Percentiles rank a stretch among this genome's conserved stretches.
These are phyloP conservation scores for Hortiboletus flavorubellus DNA, from an alignment of 768 basidiomycete species.

Conservation along the genomic window DNA sequence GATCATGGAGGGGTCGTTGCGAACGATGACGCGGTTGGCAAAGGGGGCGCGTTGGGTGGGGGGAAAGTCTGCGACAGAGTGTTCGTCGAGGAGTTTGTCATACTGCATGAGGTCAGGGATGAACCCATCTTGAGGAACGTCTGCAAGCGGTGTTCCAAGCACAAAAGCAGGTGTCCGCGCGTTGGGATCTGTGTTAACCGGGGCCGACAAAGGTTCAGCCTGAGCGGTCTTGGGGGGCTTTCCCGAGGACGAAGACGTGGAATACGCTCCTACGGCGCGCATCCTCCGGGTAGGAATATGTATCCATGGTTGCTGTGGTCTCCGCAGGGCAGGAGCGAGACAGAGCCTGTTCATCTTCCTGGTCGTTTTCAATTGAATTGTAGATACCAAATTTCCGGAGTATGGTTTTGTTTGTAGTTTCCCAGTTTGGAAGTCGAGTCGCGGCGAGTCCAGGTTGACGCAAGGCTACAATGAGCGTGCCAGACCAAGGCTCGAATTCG, in stretches of 20 bases:
- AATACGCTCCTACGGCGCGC: constrained; percentile 11
- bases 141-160: constrained; percentile 16
- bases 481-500: constrained; percentile 36
- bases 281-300: neutral
- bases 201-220: constrained; percentile 1
- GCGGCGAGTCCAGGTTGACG: neutral
- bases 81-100: constrained; percentile 60
- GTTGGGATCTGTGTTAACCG: neutral
- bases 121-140: constrained; percentile 25
- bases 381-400: constrained; percentile 12
- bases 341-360: constrained; percentile 27
- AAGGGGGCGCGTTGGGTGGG: constrained; percentile 51
- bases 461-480: constrained; percentile 9
- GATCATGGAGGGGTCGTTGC: constrained; percentile 73
- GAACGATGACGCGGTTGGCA: constrained; percentile 60
- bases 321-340: constrained; percentile 11
- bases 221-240: constrained; percentile 1
- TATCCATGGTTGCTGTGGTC: constrained; percentile 7
- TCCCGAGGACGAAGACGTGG: constrained; percentile 14
- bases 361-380: neutral
- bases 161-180: constrained; percentile 1
- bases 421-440: constrained; percentile 13
- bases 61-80: constrained; percentile 51
- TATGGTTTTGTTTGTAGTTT: constrained; percentile 19
- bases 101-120: constrained; percentile 63